These are phyloP conservation scores for Mycena vulgaris DNA, from an alignment of 768 basidiomycete species.

Conservation along the genomic window DNA sequence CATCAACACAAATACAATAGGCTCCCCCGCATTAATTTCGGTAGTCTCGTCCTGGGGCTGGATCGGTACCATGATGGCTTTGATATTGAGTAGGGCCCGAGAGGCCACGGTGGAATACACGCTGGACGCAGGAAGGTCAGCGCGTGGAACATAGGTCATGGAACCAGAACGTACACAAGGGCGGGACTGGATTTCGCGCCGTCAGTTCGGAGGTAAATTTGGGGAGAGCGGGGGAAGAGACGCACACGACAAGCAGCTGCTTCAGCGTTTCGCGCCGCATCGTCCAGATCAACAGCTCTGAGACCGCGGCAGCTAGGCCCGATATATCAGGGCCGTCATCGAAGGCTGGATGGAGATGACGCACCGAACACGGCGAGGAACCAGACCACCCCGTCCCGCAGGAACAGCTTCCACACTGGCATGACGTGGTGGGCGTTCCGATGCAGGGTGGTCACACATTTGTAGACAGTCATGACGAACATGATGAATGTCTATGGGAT, in stretches of 20 bases:
- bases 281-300: conserved; percentile 23
- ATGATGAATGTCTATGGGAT: conserved; percentile 12
- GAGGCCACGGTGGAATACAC: conserved; percentile 23
- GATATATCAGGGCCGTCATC: not conserved
- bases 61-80: conserved; percentile 5
- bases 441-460: not conserved
- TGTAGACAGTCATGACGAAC: not conserved
- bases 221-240: not conserved
- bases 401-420: not conserved
- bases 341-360: not conserved
- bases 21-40: not conserved
- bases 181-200: not conserved
- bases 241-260: conserved; percentile 23
- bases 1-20: not conserved
- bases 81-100: conserved; percentile 13
- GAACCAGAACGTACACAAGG: not conserved
- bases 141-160: not conserved
- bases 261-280: conserved; percentile 26
- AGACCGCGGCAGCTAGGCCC: conserved; percentile 1
- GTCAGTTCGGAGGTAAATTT: not conserved
- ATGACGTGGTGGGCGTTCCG: not conserved
- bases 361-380: not conserved
- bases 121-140: too few relatives aligned
- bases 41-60: not conserved
- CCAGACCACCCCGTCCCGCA: conserved; percentile 2